Evolutionary conservation across 495 filamentous ascomycete genomes (phyloP), one percentile per base, ranked within the genome.

Genomic region (Penicillium diatomitis): DNA sequence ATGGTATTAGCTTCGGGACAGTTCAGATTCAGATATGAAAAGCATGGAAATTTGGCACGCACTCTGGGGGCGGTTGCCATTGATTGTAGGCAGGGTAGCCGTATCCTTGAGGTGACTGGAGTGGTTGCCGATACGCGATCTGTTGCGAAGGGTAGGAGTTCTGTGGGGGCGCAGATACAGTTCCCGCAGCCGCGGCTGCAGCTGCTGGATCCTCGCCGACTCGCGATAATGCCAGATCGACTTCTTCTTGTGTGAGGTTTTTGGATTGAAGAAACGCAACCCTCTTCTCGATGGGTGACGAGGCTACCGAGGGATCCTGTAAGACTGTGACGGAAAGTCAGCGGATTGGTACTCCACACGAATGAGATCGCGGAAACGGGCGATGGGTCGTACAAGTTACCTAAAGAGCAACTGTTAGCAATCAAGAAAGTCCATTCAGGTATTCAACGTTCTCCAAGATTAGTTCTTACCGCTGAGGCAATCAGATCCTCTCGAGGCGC

Each of bases 191-290:
- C 27, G 57, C 47, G 30, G 51, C 56, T 30, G 73, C 54, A 41
- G 67, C 57, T 39, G 74, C 60, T n/a, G 76, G 59, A 49, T 78
- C 72, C 49, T 84, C 76, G 32, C 82, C 80, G 36, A 78, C 80
- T 52, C 91, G 79, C 37, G 86, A 80, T 47, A 99, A 78, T 12
- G 92, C 86, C 34, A 81, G 69, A 60, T 89, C 87, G 49, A 99
- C 83, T 67, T 99, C 92, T 67, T 97, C 90, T 67, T 89, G 87
- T 3, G 91, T 96, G 10, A 99, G 77, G 61, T 97, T 96, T 68
- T 99, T 99, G 0, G 91, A 95, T 63, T 91, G 86, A 12, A 99
- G 77, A 56, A 99, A 99, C 9, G 89, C 85, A 47, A 96, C 75
- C 48, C 87, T 80, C 68, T 94, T 96, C 54, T 97, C 94, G 47